Percentiles rank a stretch among this genome's conserved stretches.
phyloP scores from a whole-genome alignment of 805 yeast genomes.

The Saturnispora halmiae region DNA sequence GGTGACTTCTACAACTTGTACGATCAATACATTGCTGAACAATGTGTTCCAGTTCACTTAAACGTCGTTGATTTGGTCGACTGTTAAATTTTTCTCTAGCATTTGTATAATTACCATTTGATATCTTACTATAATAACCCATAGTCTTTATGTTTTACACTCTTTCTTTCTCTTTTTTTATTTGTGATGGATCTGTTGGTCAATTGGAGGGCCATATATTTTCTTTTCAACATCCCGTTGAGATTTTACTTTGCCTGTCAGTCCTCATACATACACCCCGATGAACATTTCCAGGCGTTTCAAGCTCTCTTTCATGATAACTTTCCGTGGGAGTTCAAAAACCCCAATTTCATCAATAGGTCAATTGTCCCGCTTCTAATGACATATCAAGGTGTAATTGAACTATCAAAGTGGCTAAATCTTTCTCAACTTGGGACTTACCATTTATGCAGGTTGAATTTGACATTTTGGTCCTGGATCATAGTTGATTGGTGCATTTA shows the following conservation, averaged over 20 bases:
- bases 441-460: slow-evolving; percentile 44
- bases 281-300: slow-evolving; percentile 91
- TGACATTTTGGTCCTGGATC: slow-evolving; percentile 27
- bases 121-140: too few species aligned
- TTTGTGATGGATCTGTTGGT: background rate
- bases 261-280: slow-evolving; percentile 91
- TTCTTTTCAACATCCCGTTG: slow-evolving; percentile 34
- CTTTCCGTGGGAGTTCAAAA: slow-evolving; percentile 79
- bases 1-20: slow-evolving; percentile 53
- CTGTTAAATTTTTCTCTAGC: slow-evolving; percentile 23
- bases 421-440: slow-evolving; percentile 41
- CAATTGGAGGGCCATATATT: slow-evolving; percentile 38
- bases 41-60: slow-evolving; percentile 39
- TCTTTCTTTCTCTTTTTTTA: background rate
- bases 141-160: too few species aligned
- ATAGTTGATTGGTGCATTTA: slow-evolving; percentile 26
- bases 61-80: slow-evolving; percentile 34
- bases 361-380: slow-evolving; percentile 62
- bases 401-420: slow-evolving; percentile 27
- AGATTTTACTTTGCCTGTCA: slow-evolving; percentile 53
- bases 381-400: slow-evolving; percentile 58
- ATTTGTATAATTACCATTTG: slow-evolving; percentile 1
- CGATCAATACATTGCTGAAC: slow-evolving; percentile 39
- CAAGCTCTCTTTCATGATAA: slow-evolving; percentile 53
- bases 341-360: slow-evolving; percentile 45